Percentiles rank a stretch among this genome's conserved stretches.
Evolutionary conservation across 1,139 yeast species (phyloP).

Genomic region (Candida tropicalis): DNA sequence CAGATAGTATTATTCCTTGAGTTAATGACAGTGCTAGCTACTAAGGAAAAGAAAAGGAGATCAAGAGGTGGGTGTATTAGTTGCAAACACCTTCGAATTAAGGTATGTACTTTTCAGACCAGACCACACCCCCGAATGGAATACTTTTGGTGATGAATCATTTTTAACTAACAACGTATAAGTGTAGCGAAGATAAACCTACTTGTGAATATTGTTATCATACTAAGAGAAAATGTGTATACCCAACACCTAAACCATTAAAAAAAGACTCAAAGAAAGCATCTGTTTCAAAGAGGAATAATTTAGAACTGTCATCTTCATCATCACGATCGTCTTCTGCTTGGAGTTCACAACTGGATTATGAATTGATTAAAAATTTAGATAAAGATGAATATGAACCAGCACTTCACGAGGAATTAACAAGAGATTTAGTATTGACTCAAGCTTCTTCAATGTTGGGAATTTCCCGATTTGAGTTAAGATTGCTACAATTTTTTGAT

Average conservation of each 20-base stretch:
- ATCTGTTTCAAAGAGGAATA: too few relatives aligned
- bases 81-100: conserved; percentile 33
- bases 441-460: conserved; percentile 23
- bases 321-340: neutral
- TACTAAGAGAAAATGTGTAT: conserved; percentile 33
- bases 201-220: conserved; percentile 40
- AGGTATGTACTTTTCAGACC: conserved; percentile 19
- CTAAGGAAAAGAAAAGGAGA: conserved; percentile 16
- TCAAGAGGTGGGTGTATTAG: conserved; percentile 35
- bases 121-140: neutral
- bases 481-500: conserved; percentile 34
- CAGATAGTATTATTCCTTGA: too few relatives aligned
- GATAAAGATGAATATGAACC: neutral
- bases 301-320: neutral
- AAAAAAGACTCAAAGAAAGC: neutral
- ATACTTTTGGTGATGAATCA: neutral
- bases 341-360: neutral
- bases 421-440: conserved; percentile 16
- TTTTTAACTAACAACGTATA: neutral
- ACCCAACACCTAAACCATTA: conserved; percentile 19
- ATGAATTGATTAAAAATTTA: neutral
- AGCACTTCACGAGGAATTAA: conserved; percentile 4
- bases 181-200: conserved; percentile 39
- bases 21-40: neutral
- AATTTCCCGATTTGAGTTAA: conserved; percentile 32